phyloP scores from a whole-genome alignment of 495 filamentous ascomycete species.

The Cercophora scortea region DNA sequence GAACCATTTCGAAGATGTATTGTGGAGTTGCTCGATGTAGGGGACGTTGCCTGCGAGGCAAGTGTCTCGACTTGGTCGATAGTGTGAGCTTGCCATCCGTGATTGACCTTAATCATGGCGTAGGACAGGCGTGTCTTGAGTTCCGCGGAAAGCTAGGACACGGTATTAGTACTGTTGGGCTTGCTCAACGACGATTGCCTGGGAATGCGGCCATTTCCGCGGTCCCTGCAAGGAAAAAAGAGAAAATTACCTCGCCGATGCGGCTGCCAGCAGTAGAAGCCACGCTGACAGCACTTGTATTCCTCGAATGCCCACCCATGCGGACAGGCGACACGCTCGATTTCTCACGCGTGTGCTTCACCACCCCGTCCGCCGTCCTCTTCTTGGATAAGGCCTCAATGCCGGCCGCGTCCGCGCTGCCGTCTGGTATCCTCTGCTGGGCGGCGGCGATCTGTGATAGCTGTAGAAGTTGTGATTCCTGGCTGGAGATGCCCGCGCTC shows the following conservation, averaged over 20 bases:
- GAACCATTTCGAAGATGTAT: slow-evolving; percentile 40
- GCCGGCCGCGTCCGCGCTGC: slow-evolving; percentile 8
- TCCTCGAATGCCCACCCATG: slow-evolving; percentile 54
- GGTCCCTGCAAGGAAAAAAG: not conserved
- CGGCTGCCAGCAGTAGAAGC: slow-evolving; percentile 51
- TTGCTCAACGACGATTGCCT: too few relatives aligned
- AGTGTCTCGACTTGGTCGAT: slow-evolving; percentile 64
- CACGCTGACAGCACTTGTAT: slow-evolving; percentile 51
- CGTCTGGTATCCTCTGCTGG: slow-evolving; percentile 36
- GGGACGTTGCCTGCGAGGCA: slow-evolving; percentile 52
- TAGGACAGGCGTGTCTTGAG: slow-evolving; percentile 76
- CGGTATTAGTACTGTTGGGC: slow-evolving; percentile 9
- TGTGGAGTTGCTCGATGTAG: slow-evolving; percentile 47
- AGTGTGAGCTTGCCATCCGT: slow-evolving; percentile 67
- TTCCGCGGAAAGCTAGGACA: slow-evolving; percentile 59
- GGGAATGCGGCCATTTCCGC: too few relatives aligned
- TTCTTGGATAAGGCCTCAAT: slow-evolving; percentile 39
- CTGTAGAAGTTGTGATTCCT: slow-evolving; percentile 43
- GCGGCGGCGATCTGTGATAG: slow-evolving; percentile 46
- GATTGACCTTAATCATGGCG: slow-evolving; percentile 82
- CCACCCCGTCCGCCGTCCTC: slow-evolving; percentile 56
- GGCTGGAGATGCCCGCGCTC: slow-evolving; percentile 31
- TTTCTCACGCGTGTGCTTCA: slow-evolving; percentile 42
- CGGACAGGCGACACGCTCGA: slow-evolving; percentile 30
- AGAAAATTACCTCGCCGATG: slow-evolving; percentile 64